Evolutionary conservation across 164 flowering plant genomes (phyloP).

Genomic region (Sedum album): DNA sequence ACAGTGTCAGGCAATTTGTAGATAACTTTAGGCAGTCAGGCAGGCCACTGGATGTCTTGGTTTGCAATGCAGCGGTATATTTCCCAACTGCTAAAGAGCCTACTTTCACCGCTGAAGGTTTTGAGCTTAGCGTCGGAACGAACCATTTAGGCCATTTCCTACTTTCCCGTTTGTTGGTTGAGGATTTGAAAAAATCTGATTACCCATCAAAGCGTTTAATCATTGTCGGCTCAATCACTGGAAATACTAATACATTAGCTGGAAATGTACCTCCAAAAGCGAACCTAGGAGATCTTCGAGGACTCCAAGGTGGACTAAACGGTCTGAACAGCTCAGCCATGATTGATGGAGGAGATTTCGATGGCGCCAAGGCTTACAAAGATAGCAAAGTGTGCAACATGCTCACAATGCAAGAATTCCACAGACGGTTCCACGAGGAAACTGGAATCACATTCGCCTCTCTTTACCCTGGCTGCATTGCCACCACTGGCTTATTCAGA

Average conservation of each 20-base stretch:
- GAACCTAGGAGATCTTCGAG: constrained; percentile 92
- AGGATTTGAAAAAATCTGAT: constrained; percentile 73
- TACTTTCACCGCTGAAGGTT: constrained; percentile 82
- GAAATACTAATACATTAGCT: constrained; percentile 96
- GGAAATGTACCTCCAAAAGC: constrained; percentile 99
- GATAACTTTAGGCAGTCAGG: constrained; percentile 63
- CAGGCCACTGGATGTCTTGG: constrained; percentile 77
- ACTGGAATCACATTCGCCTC: constrained; percentile 89
- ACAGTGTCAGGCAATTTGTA: constrained; percentile 89
- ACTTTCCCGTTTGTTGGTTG: constrained; percentile 68
- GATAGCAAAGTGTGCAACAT: constrained; percentile 99
- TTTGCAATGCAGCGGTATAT: constrained; percentile 96
- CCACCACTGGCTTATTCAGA: constrained; percentile 83
- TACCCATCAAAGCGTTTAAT: constrained; percentile 83
- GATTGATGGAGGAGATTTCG: constrained; percentile 93
- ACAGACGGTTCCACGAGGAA: constrained; percentile 86
- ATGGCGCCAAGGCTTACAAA: constrained; percentile 98
- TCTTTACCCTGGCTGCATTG: constrained; percentile 98
- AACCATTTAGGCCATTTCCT: constrained; percentile 97
- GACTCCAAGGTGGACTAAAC: constrained; percentile 79
- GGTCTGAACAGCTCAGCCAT: constrained; percentile 79
- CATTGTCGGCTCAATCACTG: constrained; percentile 95
- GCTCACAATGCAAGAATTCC: constrained; percentile 99
- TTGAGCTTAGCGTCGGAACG: constrained; percentile 89
- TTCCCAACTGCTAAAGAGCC: constrained; percentile 93